A percentile compares a stretch with the other conserved stretches of the same genome.
phyloP scores from a whole-genome alignment of 2,329 filamentous ascomycete genomes.

The Byssochlamys sp. region DNA sequence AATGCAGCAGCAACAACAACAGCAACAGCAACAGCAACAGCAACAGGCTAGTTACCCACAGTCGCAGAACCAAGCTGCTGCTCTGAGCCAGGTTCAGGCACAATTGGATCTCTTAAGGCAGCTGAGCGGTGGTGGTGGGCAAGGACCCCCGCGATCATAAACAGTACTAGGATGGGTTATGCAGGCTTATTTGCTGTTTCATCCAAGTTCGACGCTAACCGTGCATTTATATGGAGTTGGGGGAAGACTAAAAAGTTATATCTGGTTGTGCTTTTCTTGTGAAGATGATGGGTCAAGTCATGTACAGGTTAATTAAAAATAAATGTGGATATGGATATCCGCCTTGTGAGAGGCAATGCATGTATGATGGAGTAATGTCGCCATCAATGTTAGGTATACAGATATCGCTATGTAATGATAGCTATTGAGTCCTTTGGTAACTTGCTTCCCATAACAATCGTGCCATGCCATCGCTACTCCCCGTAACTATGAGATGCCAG shows the following conservation, averaged over 20 bases:
- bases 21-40: conserved; percentile 18
- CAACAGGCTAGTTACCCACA: conserved; percentile 12
- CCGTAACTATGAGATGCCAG: not conserved
- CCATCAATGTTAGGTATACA: not conserved
- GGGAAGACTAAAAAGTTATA: not conserved
- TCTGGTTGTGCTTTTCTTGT: not conserved
- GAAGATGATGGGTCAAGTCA: not conserved
- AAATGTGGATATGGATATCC: not conserved
- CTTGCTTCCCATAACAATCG: not conserved
- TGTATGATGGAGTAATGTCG: not conserved
- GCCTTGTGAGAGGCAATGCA: not conserved
- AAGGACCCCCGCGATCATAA: not conserved
- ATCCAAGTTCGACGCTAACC: not conserved
- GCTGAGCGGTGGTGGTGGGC: conserved; percentile 17
- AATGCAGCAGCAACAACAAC: conserved; percentile 20
- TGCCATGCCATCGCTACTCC: not conserved
- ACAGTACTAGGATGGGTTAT: not conserved
- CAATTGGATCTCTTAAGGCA: conserved; percentile 33
- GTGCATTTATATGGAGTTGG: not conserved
- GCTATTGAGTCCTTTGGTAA: not conserved
- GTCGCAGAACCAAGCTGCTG: conserved; percentile 20
- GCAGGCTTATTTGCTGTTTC: not conserved
- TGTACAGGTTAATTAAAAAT: not conserved
- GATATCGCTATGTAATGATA: not conserved
- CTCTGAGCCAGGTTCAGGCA: conserved; percentile 34